Evolutionary conservation across 73 alveolate genomes (phyloP).

Genomic region (Paramecium sonneborni): DNA sequence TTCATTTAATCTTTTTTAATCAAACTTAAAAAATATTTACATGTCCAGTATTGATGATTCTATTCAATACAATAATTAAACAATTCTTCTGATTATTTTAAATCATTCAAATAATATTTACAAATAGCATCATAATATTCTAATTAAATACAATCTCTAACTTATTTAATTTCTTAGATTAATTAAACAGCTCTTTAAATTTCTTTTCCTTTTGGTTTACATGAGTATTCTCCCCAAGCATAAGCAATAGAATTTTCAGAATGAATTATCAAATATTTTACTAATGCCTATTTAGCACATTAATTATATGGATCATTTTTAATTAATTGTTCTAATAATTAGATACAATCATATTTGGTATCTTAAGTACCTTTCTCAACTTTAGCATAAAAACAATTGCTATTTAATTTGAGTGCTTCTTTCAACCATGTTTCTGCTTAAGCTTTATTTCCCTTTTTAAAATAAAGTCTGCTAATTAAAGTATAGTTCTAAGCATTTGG

Average conservation of each 20-base stretch:
- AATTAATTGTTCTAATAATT: not conserved
- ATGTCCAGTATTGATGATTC: not conserved
- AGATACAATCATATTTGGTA: not conserved
- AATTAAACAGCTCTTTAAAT: not conserved
- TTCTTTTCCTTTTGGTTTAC: not conserved
- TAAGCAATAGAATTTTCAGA: not conserved
- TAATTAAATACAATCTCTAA: not conserved
- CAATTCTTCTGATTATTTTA: not conserved
- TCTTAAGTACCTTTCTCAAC: constrained; percentile 8
- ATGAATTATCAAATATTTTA: not conserved
- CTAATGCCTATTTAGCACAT: not conserved
- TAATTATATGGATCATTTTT: not conserved
- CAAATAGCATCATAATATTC: not conserved
- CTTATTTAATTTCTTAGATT: not conserved
- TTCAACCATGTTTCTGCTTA: constrained; percentile 39
- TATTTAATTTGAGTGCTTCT: constrained; percentile 3
- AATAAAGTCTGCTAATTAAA: not conserved
- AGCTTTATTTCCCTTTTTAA: not conserved
- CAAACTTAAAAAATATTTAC: not conserved
- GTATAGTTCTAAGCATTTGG: not conserved
- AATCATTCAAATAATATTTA: not conserved
- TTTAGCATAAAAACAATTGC: not conserved
- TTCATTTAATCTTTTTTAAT: constrained; percentile 4
- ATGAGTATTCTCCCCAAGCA: constrained; percentile 15
- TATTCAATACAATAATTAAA: not conserved